A percentile compares a stretch with the other conserved stretches of the same genome.
These are phyloP conservation scores for Artemisia princeps DNA, from an alignment of 140 eudicot species.

Conservation along the genomic window DNA sequence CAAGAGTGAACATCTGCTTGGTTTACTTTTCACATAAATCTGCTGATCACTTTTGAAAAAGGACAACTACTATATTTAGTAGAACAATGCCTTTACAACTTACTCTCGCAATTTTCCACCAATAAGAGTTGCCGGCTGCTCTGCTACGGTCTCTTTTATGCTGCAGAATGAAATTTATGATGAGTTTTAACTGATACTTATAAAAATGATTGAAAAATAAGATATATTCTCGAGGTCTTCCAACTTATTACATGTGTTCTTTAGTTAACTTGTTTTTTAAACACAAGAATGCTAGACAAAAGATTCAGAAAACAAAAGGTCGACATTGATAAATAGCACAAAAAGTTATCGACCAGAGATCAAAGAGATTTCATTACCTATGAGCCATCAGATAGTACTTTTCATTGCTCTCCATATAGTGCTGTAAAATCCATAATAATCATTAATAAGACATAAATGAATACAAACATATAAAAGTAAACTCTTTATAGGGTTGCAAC, in stretches of 20 bases:
- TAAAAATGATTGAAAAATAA: background rate
- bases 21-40: slow-evolving; percentile 7
- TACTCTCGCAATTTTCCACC: slow-evolving; percentile 96
- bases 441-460: slow-evolving; percentile 15
- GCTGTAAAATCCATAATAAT: slow-evolving; percentile 49
- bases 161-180: slow-evolving; percentile 37
- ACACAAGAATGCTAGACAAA: background rate
- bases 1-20: background rate
- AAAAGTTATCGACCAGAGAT: slow-evolving; percentile 14
- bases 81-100: slow-evolving; percentile 32
- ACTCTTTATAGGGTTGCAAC: slow-evolving; percentile 4
- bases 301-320: background rate
- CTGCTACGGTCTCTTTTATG: slow-evolving; percentile 71
- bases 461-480: slow-evolving; percentile 5
- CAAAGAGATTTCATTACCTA: slow-evolving; percentile 46
- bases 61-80: background rate
- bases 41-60: background rate
- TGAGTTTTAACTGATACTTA: slow-evolving; percentile 22
- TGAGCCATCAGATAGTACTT: slow-evolving; percentile 97
- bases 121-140: slow-evolving; percentile 67
- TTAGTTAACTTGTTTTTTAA: slow-evolving; percentile 9
- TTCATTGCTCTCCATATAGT: slow-evolving; percentile 94
- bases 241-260: background rate
- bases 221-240: background rate
- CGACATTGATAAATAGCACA: slow-evolving; percentile 4